A percentile compares a stretch with the other conserved stretches of the same genome.
Conservation (phyloP, 352 stramenopile species). For the Pythium brassicae region DNA sequence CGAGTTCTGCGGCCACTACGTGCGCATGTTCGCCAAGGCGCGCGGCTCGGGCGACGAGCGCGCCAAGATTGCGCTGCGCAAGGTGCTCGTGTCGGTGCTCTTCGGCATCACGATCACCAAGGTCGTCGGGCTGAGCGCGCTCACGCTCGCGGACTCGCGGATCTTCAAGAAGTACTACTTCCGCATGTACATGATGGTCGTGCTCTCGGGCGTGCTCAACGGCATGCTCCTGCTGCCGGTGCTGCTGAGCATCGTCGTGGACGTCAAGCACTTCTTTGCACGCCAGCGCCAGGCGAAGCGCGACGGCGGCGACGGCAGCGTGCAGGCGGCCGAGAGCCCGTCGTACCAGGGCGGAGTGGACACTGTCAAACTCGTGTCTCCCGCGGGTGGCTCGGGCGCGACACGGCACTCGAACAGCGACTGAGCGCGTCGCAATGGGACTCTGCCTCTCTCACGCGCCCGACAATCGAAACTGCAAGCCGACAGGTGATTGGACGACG, state of each 20-base stretch:
- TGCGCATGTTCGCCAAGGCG: conserved; percentile 60
- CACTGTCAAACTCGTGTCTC: conserved; percentile 13
- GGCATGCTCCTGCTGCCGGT: conserved; percentile 65
- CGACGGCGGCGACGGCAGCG: conserved; percentile 1
- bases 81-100: conserved; percentile 41
- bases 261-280: conserved; percentile 39
- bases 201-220: conserved; percentile 80
- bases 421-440: neutral
- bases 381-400: conserved; percentile 7
- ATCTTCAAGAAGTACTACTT: conserved; percentile 92
- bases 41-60: conserved; percentile 21
- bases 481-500: too few species aligned
- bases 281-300: conserved; percentile 22
- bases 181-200: conserved; percentile 87
- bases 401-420: conserved; percentile 27
- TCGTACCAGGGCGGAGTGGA: conserved; percentile 15
- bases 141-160: conserved; percentile 53
- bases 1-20: conserved; percentile 81
- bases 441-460: too few species aligned
- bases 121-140: conserved; percentile 26
- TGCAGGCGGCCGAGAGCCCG: conserved; percentile 19
- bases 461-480: neutral
- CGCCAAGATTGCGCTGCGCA: conserved; percentile 26
- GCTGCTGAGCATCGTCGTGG: conserved; percentile 46
- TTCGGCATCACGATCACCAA: conserved; percentile 40